Base-by-base conservation (phyloP, 2,329 filamentous ascomycete genomes). In the Arthrobotrys iridis region DNA sequence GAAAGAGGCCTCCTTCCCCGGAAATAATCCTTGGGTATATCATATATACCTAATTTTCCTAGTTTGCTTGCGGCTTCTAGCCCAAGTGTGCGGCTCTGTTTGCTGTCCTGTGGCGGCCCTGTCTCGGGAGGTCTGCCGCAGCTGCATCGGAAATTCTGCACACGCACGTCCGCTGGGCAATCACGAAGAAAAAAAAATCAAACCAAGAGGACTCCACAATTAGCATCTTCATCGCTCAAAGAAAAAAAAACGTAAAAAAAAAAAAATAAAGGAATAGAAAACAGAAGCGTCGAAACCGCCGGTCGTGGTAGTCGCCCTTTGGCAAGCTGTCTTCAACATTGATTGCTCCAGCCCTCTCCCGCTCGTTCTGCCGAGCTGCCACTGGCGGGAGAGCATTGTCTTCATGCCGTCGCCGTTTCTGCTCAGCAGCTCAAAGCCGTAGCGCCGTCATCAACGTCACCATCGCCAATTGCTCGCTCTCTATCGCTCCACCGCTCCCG, bases 361-460 rank as follows among this genome's bases (percentile, higher is more conserved):
- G 70, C 70, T 74, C 62, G 70, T 74, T 74, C 62, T 62, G 70
- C 70, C 62, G 70, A 63, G 70, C 70, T 74, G 63, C 62, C 63
- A 58, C 62, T 57, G 46, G 70, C 46, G 70, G 62, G 70, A 74
- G 70, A 59, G 70, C 52, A 20, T 26, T 35, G 33, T 46, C 55
- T 74, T 46, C 55, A 74, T 74, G 70, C 62, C 37, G 59, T 24
- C 48, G 45, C 24, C 41, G 64, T 24, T 35, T 28, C 30, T 45
- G 35, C 55, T 57, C 45, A 22, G 30, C 37, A 41, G 26, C 62
- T 59, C 52, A 73, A 50, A 65, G 68, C 60, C 64, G 24, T 46
- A 65, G 68, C 50, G 52, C 46, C 15, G 33, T 41, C 59, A 5
- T 40, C 22, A 65, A 60, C 50, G 52, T 35, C 15, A 20, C 50